A percentile compares a stretch with the other conserved stretches of the same genome.
Conservation (phyloP, 192 early-diverging fungal genomes). For the Gaertneriomyces semiglobifer region DNA sequence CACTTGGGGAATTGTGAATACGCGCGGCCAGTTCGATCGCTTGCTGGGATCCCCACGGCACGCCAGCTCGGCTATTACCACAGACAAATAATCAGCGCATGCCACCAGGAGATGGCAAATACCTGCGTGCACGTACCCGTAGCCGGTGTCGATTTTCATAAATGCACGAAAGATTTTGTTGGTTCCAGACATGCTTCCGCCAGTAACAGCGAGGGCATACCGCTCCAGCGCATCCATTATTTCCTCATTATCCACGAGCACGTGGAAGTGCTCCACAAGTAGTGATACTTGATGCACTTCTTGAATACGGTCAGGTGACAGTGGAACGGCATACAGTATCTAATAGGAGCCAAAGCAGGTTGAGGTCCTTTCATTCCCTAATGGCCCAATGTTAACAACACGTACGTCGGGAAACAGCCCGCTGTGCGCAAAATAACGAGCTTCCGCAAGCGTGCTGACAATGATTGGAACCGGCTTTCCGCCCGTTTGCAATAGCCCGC, state of each 20-base stretch:
- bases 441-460: conserved; percentile 21
- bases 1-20: conserved; percentile 13
- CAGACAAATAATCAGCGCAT: neutral
- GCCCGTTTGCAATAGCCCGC: conserved; percentile 19
- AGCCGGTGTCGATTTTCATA: conserved; percentile 27
- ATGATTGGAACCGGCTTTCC: conserved; percentile 4
- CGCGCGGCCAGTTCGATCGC: conserved; percentile 15
- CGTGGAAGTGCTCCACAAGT: conserved; percentile 11
- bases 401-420: conserved; percentile 19
- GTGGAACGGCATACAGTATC: conserved; percentile 23
- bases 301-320: conserved; percentile 26
- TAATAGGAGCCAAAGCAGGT: neutral
- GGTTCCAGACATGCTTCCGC: neutral
- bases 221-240: conserved; percentile 26
- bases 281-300: conserved; percentile 22
- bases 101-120: neutral
- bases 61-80: conserved; percentile 7
- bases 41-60: neutral
- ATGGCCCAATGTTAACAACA: neutral
- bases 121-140: conserved; percentile 1
- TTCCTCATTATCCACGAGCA: conserved; percentile 20
- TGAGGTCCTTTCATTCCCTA: neutral
- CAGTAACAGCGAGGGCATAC: conserved; percentile 11
- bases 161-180: conserved; percentile 16
- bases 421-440: conserved; percentile 17